phyloP scores from a whole-genome alignment of 768 basidiomycete genomes.

The Leccinum subtestaceum region DNA sequence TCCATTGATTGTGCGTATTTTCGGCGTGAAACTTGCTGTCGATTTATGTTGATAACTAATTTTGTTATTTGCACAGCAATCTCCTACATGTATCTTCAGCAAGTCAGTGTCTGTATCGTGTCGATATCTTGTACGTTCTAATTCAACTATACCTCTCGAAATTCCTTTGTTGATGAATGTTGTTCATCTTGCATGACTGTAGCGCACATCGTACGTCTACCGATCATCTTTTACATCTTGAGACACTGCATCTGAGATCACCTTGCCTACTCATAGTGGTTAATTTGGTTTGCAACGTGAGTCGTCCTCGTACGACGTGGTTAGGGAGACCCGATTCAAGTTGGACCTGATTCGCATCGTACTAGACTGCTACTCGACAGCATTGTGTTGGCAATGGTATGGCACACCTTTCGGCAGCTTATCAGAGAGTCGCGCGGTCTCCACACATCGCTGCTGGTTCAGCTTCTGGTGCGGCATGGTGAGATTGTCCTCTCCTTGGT shows the following conservation, averaged over 20 bases:
- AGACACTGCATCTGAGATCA: background rate
- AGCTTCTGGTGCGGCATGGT: slow-evolving; percentile 1
- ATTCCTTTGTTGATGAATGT: background rate
- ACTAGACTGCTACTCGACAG: slow-evolving; percentile 10
- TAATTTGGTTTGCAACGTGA: slow-evolving; percentile 4
- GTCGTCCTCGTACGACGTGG: background rate
- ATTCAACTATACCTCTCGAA: background rate
- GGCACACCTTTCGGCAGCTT: background rate
- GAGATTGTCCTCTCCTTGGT: background rate
- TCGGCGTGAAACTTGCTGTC: background rate
- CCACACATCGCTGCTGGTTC: background rate
- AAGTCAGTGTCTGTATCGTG: background rate
- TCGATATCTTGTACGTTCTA: background rate
- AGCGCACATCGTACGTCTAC: slow-evolving; percentile 10
- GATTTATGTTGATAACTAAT: background rate
- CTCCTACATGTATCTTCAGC: background rate
- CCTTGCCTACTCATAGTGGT: slow-evolving; percentile 7
- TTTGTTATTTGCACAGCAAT: background rate
- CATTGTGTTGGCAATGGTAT: slow-evolving; percentile 5
- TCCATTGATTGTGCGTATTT: background rate
- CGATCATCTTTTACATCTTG: background rate
- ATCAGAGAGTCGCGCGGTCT: background rate
- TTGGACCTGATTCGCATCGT: background rate
- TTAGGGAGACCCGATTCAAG: background rate
- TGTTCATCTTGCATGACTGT: background rate